phyloP scores from a whole-genome alignment of 306 rosid genomes.

The Potentilla sterilis region DNA sequence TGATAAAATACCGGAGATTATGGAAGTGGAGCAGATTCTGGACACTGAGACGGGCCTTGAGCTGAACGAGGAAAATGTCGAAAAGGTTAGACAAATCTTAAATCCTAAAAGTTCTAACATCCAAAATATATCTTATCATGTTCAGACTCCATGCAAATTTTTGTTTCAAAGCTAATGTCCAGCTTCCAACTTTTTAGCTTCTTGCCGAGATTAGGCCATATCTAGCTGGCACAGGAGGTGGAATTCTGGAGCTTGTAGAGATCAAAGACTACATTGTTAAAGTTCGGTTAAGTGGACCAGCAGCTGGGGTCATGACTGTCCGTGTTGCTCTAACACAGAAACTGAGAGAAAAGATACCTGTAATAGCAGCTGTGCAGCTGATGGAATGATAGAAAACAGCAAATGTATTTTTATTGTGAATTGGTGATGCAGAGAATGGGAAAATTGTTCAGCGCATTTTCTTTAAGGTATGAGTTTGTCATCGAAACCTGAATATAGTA shows the following conservation, averaged over 20 bases:
- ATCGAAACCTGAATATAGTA: slow-evolving; percentile 2
- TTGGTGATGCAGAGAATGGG: background rate
- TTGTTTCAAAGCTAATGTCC: background rate
- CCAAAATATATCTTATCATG: background rate
- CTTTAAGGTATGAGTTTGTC: background rate
- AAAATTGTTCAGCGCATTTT: background rate
- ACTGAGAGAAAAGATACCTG: slow-evolving; percentile 86
- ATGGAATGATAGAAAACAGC: slow-evolving; percentile 50
- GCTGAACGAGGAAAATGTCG: slow-evolving; percentile 75
- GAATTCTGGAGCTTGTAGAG: slow-evolving; percentile 69
- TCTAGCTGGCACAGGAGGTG: slow-evolving; percentile 95
- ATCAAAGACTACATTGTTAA: slow-evolving; percentile 68
- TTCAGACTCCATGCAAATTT: background rate
- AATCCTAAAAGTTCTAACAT: background rate
- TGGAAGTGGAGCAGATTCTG: slow-evolving; percentile 82
- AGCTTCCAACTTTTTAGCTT: slow-evolving; percentile 46
- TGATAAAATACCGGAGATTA: slow-evolving; percentile 88
- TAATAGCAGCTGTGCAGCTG: slow-evolving; percentile 84
- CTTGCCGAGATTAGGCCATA: slow-evolving; percentile 92
- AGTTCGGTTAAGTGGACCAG: slow-evolving; percentile 86
- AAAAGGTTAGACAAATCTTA: slow-evolving; percentile 48
- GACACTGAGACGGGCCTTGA: slow-evolving; percentile 89
- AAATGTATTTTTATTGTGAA: slow-evolving; percentile 12
- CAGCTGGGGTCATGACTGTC: slow-evolving; percentile 87
- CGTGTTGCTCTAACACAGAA: slow-evolving; percentile 93